Evolutionary conservation across 805 yeast genomes (phyloP), one percentile per base, ranked within the genome.

Genomic region (Cyberlindnera amylophila): DNA sequence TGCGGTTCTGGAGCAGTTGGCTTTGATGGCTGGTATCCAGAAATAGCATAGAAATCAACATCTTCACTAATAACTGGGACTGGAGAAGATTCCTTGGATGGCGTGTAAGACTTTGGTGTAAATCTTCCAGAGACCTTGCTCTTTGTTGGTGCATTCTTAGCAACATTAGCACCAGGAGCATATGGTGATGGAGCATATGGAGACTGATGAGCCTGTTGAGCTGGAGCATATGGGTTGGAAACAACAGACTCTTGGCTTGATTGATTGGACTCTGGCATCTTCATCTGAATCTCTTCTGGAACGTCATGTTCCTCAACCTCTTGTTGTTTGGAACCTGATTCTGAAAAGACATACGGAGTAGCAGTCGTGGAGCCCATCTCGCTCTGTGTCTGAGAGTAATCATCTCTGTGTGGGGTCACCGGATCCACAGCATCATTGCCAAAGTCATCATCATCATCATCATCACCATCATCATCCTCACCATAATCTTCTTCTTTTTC

Each of bases 271-370:
- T 34, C 38, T 26, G 35, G 42, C 24, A 24, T 40, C 27, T 30
- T 39, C 33, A 13, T 18, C 21, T 33, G 36, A 16, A 38, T 21
- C 2, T 44, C 36, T 18, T 38, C 44, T 7, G 51, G 47, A 11
- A 46, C 38, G 17, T 45, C 50, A 35, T 34, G 36, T 9, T 37
- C 41, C 14, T 40, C 34, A 5, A 29, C 5, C 11, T 17, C 35
- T 32, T 17, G 26, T 6, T 19, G 24, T 9, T 17, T 6, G 6
- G 17, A 21, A 1, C 31, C 36, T 26, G 31, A 17, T 17, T 39
- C 45, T 16, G 56, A 51, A 14, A 49, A 45, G 16, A 42, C 43
- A 34, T 44, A 44, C 4, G 51, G 51, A 6, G 43, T 47, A 13
- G 46, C 46, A 35, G 44, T 35, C 14, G 36, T 14, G 15, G 51